Evolutionary conservation across 1,284 basidiomycete species (phyloP), one percentile per base, ranked within the genome.

Genomic region (Anthracocystis walkeri): DNA sequence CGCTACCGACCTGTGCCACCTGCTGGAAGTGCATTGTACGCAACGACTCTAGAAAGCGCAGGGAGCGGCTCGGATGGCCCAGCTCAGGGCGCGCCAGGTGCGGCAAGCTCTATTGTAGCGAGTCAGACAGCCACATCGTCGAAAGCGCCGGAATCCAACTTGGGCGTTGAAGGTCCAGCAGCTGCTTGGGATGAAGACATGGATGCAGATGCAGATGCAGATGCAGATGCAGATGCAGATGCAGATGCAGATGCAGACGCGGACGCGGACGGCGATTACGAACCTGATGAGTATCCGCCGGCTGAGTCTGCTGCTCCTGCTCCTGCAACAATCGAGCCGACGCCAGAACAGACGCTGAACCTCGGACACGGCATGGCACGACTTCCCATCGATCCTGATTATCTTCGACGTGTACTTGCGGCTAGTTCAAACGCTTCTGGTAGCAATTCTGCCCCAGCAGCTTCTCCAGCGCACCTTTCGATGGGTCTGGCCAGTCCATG

Each of bases 221-320:
- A 77, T 48, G 64, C 54, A 21, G 67, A 78, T 27, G 57, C 51
- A 4, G 63, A 64, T 40, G 58, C 57, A 5, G n/a, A n/a, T n/a
- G n/a, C n/a, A n/a, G n/a, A n/a, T n/a, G n/a, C n/a, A n/a, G n/a
- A n/a, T n/a, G n/a, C n/a, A n/a, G 73, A 78, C 46, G 60, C 57
- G 10, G 58, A 72, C 57, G 61, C 75, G 27, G 69, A 72, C 21
- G 72, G 65, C 27, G 65, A 76, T 20, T 60, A 65, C 29, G 71
- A 64, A 29, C 52, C 51, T n/a, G 71, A 62, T 14, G 61, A 56
- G 18, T 48, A 48, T 20, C 4, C 21, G 45, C 31, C 35, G 12
- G 60, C 51, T 27, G 25, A 49, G 35, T 42, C 51, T 25, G 16
- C 57, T 35, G 46, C 46, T 27, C 20, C 57, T 42, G 48, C 51